Percentiles rank a stretch among this genome's conserved stretches.
Evolutionary conservation across 306 rosid genomes (phyloP).

Genomic region (Medicago ruthenica): DNA sequence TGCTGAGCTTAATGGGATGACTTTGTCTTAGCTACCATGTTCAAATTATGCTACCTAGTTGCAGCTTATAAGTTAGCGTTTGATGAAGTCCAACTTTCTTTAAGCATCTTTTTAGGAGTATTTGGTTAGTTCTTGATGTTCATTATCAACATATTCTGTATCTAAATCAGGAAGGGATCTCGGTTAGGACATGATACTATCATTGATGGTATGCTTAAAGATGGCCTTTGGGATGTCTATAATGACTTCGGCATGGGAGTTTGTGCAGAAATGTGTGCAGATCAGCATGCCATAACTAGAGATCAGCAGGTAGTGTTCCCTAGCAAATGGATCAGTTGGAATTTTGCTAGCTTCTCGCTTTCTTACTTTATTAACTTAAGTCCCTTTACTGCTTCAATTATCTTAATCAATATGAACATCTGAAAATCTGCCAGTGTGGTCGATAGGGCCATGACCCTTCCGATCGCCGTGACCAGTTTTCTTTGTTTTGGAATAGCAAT

Average conservation of each 20-base stretch:
- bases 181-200: slow-evolving; percentile 86
- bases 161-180: slow-evolving; percentile 76
- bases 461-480: neutral
- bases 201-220: slow-evolving; percentile 90
- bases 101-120: neutral
- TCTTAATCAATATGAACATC: slow-evolving; percentile 4
- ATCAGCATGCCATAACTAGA: slow-evolving; percentile 66
- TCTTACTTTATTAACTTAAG: slow-evolving; percentile 12
- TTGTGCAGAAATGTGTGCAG: slow-evolving; percentile 91
- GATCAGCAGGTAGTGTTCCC: slow-evolving; percentile 78
- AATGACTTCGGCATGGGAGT: slow-evolving; percentile 88
- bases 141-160: slow-evolving; percentile 9
- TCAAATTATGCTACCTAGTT: slow-evolving; percentile 12
- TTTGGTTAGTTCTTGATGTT: slow-evolving; percentile 31
- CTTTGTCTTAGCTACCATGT: slow-evolving; percentile 19
- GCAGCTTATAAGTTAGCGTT: slow-evolving; percentile 31
- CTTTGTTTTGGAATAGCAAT: neutral
- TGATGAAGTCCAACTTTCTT: slow-evolving; percentile 13
- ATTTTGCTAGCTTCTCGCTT: slow-evolving; percentile 17
- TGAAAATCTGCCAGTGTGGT: neutral
- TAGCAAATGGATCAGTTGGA: slow-evolving; percentile 14
- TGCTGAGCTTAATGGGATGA: slow-evolving; percentile 7
- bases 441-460: neutral
- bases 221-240: slow-evolving; percentile 98
- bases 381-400: slow-evolving; percentile 24